Evolutionary conservation across 441 rosid genomes (phyloP), one percentile per base, ranked within the genome.

Genomic region (Pelargonium australe): DNA sequence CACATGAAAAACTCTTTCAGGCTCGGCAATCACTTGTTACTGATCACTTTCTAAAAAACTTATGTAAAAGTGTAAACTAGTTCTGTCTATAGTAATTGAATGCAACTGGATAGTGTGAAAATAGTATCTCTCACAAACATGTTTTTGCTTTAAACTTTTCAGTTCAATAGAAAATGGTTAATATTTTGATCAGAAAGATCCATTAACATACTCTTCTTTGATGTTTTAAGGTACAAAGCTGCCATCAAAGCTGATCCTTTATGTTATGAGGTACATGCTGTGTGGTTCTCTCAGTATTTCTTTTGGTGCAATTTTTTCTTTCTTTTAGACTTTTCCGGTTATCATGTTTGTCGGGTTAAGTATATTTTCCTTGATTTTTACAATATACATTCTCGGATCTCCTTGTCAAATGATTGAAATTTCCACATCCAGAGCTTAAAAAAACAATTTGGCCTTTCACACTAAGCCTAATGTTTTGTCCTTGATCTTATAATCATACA

Each of bases 181-280:
- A 10, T 37, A 37, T 44, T 62, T 63, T 31, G 37, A 34, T 9
- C 49, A 41, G 16, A 28, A 34, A 10, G 14, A 67, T 66, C 12
- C 64, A 20, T 51, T 49, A 10, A 58, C 65, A 68, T 80, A 51
- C 47, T 49, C 47, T 69, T 43, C 67, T 12, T 14, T 72, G 68
- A 57, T 77, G 72, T 62, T 79, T 71, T 64, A 71, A 93, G 98
- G 98, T 91, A 89, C 78, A 89, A 91, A 85, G 95, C 95, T 69
- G 97, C 98, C 73, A 80, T 94, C 70, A 94, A 87, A 80, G 96
- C 97, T 65, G 97, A 94, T 82, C 96, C 98, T 58, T 81, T 91
- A 68, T 91, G 98, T 79, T 89, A 89, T 70, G 98, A 94, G 97
- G 98, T 94, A 90, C 68, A 68, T 19, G 47, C 19, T 9, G 11